phyloP scores from a whole-genome alignment of 306 rosid genomes.

The Heteromeles arbutifolia region DNA sequence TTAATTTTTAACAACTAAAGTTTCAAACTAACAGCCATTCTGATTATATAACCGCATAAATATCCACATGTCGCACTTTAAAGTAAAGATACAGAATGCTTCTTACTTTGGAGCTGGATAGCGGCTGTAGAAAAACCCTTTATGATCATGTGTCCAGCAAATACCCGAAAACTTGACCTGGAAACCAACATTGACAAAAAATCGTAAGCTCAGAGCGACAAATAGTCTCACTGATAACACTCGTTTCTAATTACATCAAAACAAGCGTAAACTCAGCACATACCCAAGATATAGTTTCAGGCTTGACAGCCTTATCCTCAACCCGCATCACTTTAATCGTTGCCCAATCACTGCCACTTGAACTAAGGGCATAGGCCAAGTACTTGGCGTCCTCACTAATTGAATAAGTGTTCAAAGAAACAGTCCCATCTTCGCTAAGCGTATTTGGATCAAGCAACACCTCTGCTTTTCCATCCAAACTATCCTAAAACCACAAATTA shows the following conservation, averaged over 20 bases:
- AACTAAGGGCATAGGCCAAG: conserved; percentile 78
- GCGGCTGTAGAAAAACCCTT: conserved; percentile 88
- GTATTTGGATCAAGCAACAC: conserved; percentile 81
- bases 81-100: not conserved
- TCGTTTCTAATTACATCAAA: not conserved
- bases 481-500: conserved; percentile 31
- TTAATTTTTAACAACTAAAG: not conserved
- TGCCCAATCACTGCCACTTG: conserved; percentile 93
- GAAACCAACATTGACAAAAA: conserved; percentile 14
- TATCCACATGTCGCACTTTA: not conserved
- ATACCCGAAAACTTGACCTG: conserved; percentile 83
- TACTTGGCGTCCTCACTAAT: conserved; percentile 68
- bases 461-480: conserved; percentile 56
- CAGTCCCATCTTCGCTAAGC: conserved; percentile 74
- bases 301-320: conserved; percentile 42
- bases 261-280: conserved; percentile 12
- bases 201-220: not conserved
- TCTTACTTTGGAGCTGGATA: conserved; percentile 86
- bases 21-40: not conserved
- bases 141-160: conserved; percentile 82
- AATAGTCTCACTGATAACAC: not conserved
- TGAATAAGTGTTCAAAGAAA: conserved; percentile 41
- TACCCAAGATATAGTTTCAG: conserved; percentile 79
- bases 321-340: conserved; percentile 57
- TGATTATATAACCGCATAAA: not conserved